phyloP scores from a whole-genome alignment of 1,284 basidiomycete genomes.

The Cystobasidiaceae sp. region DNA sequence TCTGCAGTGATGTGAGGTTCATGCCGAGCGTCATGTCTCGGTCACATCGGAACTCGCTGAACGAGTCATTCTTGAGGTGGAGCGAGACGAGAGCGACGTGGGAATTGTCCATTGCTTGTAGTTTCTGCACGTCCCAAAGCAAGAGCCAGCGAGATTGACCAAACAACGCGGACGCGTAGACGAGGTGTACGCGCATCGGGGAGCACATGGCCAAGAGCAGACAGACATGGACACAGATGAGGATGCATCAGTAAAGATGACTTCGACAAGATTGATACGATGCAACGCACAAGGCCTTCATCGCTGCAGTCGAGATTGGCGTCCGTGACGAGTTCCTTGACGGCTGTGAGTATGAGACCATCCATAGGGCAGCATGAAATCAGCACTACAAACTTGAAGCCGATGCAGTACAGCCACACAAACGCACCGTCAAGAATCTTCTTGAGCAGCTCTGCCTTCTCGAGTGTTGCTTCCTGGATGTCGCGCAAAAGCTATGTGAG shows the following conservation, averaged over 20 bases:
- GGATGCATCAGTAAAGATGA: too few relatives aligned
- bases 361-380: not conserved
- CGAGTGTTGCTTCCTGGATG: slow-evolving; percentile 42
- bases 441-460: slow-evolving; percentile 42
- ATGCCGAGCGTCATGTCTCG: slow-evolving; percentile 64
- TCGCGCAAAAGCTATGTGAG: not conserved
- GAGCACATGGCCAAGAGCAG: not conserved
- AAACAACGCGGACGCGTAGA: slow-evolving; percentile 37
- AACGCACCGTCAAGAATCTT: slow-evolving; percentile 42
- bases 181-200: slow-evolving; percentile 2
- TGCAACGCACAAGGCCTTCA: slow-evolving; percentile 73
- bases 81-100: slow-evolving; percentile 94
- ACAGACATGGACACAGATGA: not conserved
- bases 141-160: not conserved
- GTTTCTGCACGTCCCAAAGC: slow-evolving; percentile 52
- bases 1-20: slow-evolving; percentile 74
- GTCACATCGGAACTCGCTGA: slow-evolving; percentile 89
- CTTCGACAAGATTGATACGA: not conserved
- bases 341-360: slow-evolving; percentile 54
- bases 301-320: slow-evolving; percentile 98
- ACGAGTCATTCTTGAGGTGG: slow-evolving; percentile 67
- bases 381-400: not conserved
- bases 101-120: slow-evolving; percentile 99
- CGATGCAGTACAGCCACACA: not conserved
- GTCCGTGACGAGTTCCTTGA: slow-evolving; percentile 96